Evolutionary conservation across 352 stramenopile genomes (phyloP).

Genomic region (Blastocystis sp.): DNA sequence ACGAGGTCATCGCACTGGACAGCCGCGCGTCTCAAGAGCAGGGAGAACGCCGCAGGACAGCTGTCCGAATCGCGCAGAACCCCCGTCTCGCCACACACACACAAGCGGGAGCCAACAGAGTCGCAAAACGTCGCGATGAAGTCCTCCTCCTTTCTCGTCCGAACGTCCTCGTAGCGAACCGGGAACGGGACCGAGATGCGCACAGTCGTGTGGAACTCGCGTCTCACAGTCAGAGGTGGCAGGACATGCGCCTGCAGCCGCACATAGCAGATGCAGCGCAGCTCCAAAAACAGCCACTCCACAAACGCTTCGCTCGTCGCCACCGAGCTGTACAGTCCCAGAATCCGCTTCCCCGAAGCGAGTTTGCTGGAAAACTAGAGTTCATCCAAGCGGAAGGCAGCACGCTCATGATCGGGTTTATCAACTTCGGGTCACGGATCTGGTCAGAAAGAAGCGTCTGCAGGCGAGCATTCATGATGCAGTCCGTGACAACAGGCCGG

Average conservation of each 20-base stretch:
- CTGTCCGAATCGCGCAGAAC: not conserved
- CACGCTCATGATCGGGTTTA: not conserved
- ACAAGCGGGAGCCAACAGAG: not conserved
- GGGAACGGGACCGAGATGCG: not conserved
- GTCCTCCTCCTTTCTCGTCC: not conserved
- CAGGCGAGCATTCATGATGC: not conserved
- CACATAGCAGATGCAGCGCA: not conserved
- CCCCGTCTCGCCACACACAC: not conserved
- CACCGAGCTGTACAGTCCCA: not conserved
- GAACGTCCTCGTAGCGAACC: not conserved
- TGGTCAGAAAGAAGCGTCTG: too few relatives aligned
- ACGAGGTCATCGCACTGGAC: not conserved
- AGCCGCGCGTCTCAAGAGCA: not conserved
- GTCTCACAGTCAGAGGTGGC: not conserved
- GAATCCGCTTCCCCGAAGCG: not conserved
- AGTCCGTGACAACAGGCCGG: not conserved
- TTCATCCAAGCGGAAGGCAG: not conserved
- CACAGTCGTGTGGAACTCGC: not conserved
- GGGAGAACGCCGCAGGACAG: not conserved
- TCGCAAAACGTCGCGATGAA: not conserved
- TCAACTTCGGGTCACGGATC: too few relatives aligned
- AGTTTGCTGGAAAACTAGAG: not conserved
- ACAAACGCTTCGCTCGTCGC: not conserved
- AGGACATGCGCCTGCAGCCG: not conserved
- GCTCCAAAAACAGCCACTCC: not conserved